These are phyloP conservation scores for Aspergillus awamori DNA, from an alignment of 2,329 filamentous ascomycete species.

Conservation along the genomic window DNA sequence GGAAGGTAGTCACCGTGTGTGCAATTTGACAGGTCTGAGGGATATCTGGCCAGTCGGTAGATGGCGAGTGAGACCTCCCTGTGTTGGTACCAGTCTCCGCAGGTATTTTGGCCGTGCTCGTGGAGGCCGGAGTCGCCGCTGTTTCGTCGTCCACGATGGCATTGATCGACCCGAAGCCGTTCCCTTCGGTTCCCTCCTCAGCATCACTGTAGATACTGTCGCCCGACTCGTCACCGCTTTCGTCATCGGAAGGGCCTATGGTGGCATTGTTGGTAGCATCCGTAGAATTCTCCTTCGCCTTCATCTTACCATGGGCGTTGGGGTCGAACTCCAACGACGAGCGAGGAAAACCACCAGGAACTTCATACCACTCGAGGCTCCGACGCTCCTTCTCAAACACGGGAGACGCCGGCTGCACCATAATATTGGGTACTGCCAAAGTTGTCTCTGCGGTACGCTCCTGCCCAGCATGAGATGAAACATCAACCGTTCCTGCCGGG, in stretches of 20 bases:
- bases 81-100: not conserved
- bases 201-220: constrained; percentile 54
- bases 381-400: constrained; percentile 41
- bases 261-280: constrained; percentile 2
- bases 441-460: constrained; percentile 14
- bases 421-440: constrained; percentile 46
- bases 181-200: constrained; percentile 45
- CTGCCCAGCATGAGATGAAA: constrained; percentile 11
- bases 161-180: constrained; percentile 54
- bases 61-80: too few species aligned
- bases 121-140: not conserved
- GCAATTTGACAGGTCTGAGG: constrained; percentile 24
- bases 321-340: constrained; percentile 28
- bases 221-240: constrained; percentile 42
- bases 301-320: not conserved
- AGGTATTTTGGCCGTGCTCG: not conserved
- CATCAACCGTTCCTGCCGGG: constrained; percentile 11
- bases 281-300: constrained; percentile 13
- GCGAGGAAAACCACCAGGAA: constrained; percentile 64
- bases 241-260: constrained; percentile 20
- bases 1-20: constrained; percentile 27
- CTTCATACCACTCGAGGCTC: constrained; percentile 49
- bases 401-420: constrained; percentile 53
- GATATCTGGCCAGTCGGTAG: constrained; percentile 8
- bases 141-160: constrained; percentile 42